phyloP scores from a whole-genome alignment of 129 eudicot genomes.

The Helianthus tuberosus region DNA sequence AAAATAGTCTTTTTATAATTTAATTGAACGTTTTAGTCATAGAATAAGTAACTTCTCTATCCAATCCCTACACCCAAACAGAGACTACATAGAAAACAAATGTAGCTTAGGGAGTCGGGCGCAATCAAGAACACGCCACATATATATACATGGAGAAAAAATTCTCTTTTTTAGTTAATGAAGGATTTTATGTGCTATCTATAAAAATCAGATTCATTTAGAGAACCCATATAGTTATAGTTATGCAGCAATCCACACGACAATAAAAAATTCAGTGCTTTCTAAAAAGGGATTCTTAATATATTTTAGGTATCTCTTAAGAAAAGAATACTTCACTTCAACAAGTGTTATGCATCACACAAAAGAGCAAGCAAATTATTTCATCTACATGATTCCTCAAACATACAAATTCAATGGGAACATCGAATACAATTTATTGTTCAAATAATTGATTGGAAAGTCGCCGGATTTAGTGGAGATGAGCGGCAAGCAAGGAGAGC shows the following conservation, averaged over 20 bases:
- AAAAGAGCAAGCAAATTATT: conserved; percentile 1
- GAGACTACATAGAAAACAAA: conserved; percentile 1
- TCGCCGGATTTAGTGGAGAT: too few species aligned
- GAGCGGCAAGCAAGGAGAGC: too few species aligned
- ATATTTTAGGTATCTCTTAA: background rate
- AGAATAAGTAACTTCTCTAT: background rate
- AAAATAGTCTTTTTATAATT: background rate
- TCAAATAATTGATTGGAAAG: too few species aligned
- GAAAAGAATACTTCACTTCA: conserved; percentile 2
- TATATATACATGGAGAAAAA: background rate
- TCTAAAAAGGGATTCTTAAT: background rate
- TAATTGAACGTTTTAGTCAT: background rate
- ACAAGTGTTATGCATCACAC: background rate
- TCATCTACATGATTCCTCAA: conserved; percentile 5
- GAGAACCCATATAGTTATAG: background rate
- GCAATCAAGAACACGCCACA: conserved; percentile 14
- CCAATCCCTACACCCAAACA: conserved; percentile 5
- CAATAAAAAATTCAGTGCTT: conserved; percentile 1
- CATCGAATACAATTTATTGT: too few species aligned
- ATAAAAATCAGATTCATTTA: background rate
- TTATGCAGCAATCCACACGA: conserved; percentile 1
- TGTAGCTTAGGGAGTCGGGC: background rate
- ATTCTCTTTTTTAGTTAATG: background rate
- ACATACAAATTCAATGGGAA: background rate
- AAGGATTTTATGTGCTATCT: background rate